Evolutionary conservation across 306 rosid genomes (phyloP).

Genomic region (Lathyrus sativus): DNA sequence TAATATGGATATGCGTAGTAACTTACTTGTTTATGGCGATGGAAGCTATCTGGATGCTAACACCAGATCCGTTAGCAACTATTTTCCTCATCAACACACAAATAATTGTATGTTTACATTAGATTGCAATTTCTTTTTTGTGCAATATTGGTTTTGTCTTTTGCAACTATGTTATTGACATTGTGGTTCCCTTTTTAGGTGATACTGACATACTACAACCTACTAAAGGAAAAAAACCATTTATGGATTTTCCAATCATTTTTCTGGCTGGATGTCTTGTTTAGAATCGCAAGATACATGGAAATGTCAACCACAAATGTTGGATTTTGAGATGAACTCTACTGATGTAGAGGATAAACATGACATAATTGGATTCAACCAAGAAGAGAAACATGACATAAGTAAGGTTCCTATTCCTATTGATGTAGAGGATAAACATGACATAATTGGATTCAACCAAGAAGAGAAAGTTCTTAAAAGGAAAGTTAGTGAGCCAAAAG

Average conservation of each 20-base stretch:
- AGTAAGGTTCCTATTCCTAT: too few relatives aligned
- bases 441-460: too few relatives aligned
- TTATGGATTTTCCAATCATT: slow-evolving; percentile 13
- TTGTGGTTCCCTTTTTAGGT: not conserved
- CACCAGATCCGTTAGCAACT: slow-evolving; percentile 20
- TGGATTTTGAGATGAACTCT: not conserved
- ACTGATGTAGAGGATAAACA: too few relatives aligned
- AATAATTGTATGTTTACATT: slow-evolving; percentile 35
- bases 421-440: too few relatives aligned
- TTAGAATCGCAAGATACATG: not conserved
- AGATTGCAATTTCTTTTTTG: not conserved
- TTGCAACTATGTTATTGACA: not conserved
- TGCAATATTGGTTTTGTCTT: not conserved
- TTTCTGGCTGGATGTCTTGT: not conserved
- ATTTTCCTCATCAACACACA: slow-evolving; percentile 38
- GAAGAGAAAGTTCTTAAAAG: too few relatives aligned
- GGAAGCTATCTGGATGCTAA: slow-evolving; percentile 24
- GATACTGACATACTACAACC: not conserved
- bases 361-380: too few relatives aligned
- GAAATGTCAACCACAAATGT: not conserved
- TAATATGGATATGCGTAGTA: slow-evolving; percentile 31
- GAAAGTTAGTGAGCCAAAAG: too few relatives aligned
- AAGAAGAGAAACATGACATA: too few relatives aligned
- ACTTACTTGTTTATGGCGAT: slow-evolving; percentile 25
- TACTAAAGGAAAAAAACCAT: too few relatives aligned